Evolutionary conservation across 805 yeast genomes (phyloP), one percentile per base, ranked within the genome.

Genomic region (Zygosaccharomyces siamensis): DNA sequence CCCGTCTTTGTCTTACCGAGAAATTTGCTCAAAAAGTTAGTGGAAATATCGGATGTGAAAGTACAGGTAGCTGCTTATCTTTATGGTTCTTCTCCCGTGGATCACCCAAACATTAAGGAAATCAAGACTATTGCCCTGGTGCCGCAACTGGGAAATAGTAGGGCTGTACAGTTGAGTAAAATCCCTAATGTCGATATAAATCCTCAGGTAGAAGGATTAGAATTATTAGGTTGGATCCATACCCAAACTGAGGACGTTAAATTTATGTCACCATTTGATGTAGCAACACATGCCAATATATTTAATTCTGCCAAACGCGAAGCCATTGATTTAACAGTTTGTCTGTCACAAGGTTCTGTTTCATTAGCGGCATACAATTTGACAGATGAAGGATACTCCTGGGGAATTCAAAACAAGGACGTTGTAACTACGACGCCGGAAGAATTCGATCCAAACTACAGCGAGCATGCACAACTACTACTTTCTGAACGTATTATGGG

Each of bases 221-320:
- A 89, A 59, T 78, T 93, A 4, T 66, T 93, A 14, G 99, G 99
- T 0, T 87, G 97, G 96, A 77, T 93, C n/a, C 97, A 92, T 63
- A 87, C 97, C 0, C 89, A 84, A 63, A 75, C 84, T 1, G 79
- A 78, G 16, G 96, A 86, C 33, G 55, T 75, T 5, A 77, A 78
- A 43, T 72, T 74, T 45, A 76, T 90, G 71, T 72, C 85, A 5
- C 81, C 96, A 0, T 68, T 75, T 31, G 97, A 92, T 55, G 78
- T 88, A 12, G 75, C 85, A 2, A 76, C 80, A 0, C 85, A 82
- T 47, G 53, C 74, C 5, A 61, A 72, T 23, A 50, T 72, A 28
- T 70, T 75, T 16, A 58, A 64, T 2, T 64, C 68, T 11, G 59
- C 61, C 11, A 72, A 66, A 44, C 54, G 64, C 0, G 69, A 73